A percentile compares a stretch with the other conserved stretches of the same genome.
phyloP scores from a whole-genome alignment of 1,139 yeast species.

The Nadsonia commutata region DNA sequence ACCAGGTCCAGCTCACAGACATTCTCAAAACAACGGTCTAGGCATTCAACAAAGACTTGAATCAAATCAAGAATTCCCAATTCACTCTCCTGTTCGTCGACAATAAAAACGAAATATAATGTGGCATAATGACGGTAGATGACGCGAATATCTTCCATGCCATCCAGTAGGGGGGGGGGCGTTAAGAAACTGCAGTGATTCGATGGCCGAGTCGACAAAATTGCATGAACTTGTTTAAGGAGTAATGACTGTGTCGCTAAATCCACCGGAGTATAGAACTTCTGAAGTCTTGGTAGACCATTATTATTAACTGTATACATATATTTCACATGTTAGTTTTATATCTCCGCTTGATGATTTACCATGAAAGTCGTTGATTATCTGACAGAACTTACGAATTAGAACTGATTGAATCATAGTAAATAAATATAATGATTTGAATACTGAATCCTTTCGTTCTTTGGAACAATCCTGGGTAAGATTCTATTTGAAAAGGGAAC shows the following conservation, averaged over 20 bases:
- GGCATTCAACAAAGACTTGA: slow-evolving; percentile 91
- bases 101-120: slow-evolving; percentile 82
- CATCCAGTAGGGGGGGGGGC: slow-evolving; percentile 51
- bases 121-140: slow-evolving; percentile 94
- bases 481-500: too few species aligned
- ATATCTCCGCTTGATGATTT: background rate
- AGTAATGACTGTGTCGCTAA: slow-evolving; percentile 59
- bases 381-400: slow-evolving; percentile 73
- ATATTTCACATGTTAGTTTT: slow-evolving; percentile 21
- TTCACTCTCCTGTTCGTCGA: slow-evolving; percentile 91
- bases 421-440: slow-evolving; percentile 1
- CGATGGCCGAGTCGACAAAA: slow-evolving; percentile 53
- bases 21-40: slow-evolving; percentile 82
- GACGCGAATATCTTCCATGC: slow-evolving; percentile 52
- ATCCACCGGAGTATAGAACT: slow-evolving; percentile 86
- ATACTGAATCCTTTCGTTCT: background rate
- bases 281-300: slow-evolving; percentile 83
- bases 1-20: slow-evolving; percentile 93
- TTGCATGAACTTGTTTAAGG: slow-evolving; percentile 58
- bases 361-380: too few species aligned
- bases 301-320: slow-evolving; percentile 43
- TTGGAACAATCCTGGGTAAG: too few species aligned
- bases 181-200: slow-evolving; percentile 69
- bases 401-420: slow-evolving; percentile 79
- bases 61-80: slow-evolving; percentile 85